A percentile compares a stretch with the other conserved stretches of the same genome.
phyloP scores from a whole-genome alignment of 805 yeast species.

The Starmera dryadoides region DNA sequence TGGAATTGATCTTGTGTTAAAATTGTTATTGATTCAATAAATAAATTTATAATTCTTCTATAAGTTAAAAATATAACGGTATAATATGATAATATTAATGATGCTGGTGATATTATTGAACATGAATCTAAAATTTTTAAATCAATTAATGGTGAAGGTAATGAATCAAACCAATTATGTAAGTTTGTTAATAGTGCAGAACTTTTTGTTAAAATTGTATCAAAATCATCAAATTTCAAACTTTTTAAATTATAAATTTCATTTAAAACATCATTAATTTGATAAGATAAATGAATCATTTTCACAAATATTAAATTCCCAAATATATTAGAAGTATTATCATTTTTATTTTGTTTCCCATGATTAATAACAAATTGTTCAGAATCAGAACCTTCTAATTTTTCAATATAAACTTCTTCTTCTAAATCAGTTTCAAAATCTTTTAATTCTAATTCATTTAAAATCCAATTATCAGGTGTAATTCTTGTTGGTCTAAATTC shows the following conservation, averaged over 20 bases:
- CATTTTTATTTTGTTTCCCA: conserved; percentile 1
- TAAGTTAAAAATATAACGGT: conserved; percentile 14
- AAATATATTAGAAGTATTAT: conserved; percentile 3
- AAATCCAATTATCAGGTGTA: conserved; percentile 17
- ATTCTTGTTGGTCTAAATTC: conserved; percentile 20
- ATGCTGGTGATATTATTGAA: conserved; percentile 12
- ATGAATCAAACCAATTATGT: conserved; percentile 15
- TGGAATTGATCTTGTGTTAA: background rate
- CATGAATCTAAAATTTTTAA: conserved; percentile 3
- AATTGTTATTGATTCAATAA: conserved; percentile 11
- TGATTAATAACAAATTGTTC: conserved; percentile 8
- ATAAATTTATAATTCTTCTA: conserved; percentile 16
- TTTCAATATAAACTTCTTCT: conserved; percentile 13
- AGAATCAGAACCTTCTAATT: conserved; percentile 5
- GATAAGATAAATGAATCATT: conserved; percentile 17
- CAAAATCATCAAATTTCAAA: conserved; percentile 17
- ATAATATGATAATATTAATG: conserved; percentile 17
- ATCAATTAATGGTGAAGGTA: conserved; percentile 12
- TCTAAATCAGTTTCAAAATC: conserved; percentile 15
- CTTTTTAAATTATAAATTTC: conserved; percentile 18
- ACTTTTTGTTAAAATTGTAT: conserved; percentile 10
- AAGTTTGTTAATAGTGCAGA: conserved; percentile 9
- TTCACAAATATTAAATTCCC: conserved; percentile 19
- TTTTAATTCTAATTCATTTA: conserved; percentile 10
- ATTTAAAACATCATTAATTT: conserved; percentile 15